A percentile compares a stretch with the other conserved stretches of the same genome.
Conservation (phyloP, 441 rosid species). For the Jatropha podagrica region DNA sequence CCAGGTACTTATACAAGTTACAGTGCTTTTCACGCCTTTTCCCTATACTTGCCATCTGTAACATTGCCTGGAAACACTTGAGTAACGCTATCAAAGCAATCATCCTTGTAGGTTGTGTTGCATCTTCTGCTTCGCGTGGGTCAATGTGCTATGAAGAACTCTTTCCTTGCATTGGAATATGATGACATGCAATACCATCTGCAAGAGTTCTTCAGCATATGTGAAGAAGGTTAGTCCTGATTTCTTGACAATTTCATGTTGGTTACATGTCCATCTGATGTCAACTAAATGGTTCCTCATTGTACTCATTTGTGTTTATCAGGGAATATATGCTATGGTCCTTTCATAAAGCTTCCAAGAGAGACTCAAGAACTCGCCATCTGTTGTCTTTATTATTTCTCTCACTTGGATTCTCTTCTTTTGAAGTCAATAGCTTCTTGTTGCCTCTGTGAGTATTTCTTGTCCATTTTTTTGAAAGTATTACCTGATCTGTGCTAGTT, state of each 20-base stretch:
- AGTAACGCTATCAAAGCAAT: slow-evolving; percentile 17
- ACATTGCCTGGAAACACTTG: slow-evolving; percentile 5
- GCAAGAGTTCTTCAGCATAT: slow-evolving; percentile 52
- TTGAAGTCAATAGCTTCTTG: slow-evolving; percentile 66
- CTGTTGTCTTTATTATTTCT: slow-evolving; percentile 70
- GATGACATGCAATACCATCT: slow-evolving; percentile 50
- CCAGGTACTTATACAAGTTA: slow-evolving; percentile 42
- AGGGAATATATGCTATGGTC: slow-evolving; percentile 62
- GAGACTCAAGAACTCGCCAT: slow-evolving; percentile 72
- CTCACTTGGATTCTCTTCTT: slow-evolving; percentile 45
- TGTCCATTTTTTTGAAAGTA: neutral
- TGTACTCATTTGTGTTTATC: slow-evolving; percentile 25
- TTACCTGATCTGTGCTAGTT: neutral
- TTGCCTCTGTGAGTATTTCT: slow-evolving; percentile 64
- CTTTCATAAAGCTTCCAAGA: slow-evolving; percentile 64
- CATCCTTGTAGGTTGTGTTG: slow-evolving; percentile 60
- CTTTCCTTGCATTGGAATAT: slow-evolving; percentile 51
- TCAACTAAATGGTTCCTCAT: slow-evolving; percentile 20
- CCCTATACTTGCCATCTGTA: slow-evolving; percentile 3
- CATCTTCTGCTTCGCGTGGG: slow-evolving; percentile 70
- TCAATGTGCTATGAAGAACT: slow-evolving; percentile 43
- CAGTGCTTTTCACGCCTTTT: neutral
- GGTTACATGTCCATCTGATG: slow-evolving; percentile 23
- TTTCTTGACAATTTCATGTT: slow-evolving; percentile 9
- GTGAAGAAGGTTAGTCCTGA: slow-evolving; percentile 48